A percentile compares a stretch with the other conserved stretches of the same genome.
phyloP scores from a whole-genome alignment of 805 yeast species.

The Kuraishia ogatae region DNA sequence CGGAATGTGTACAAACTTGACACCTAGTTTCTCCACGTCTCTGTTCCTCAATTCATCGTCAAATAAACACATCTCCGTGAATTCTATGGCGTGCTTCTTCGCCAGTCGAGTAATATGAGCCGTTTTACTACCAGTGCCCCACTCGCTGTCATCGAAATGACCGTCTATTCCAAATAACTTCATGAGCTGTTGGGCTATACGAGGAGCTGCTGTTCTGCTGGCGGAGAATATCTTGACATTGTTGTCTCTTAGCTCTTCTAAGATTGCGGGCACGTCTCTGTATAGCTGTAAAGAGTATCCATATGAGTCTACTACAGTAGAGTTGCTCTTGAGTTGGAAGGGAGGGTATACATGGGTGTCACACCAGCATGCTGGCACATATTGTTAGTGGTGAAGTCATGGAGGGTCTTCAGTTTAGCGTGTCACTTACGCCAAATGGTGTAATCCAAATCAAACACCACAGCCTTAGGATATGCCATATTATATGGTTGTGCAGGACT shows the following conservation, averaged over 20 bases:
- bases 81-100: slow-evolving; percentile 35
- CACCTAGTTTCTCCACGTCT: slow-evolving; percentile 68
- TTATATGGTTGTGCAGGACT: background rate
- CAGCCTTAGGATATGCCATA: slow-evolving; percentile 35
- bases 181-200: slow-evolving; percentile 61
- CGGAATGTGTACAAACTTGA: slow-evolving; percentile 55
- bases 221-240: slow-evolving; percentile 57
- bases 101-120: slow-evolving; percentile 46
- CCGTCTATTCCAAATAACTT: slow-evolving; percentile 41
- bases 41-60: slow-evolving; percentile 76
- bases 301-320: slow-evolving; percentile 37
- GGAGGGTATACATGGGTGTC: slow-evolving; percentile 65
- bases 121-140: slow-evolving; percentile 60
- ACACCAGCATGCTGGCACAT: slow-evolving; percentile 51
- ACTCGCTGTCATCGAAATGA: slow-evolving; percentile 52
- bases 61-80: slow-evolving; percentile 44
- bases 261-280: slow-evolving; percentile 58
- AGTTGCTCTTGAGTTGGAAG: slow-evolving; percentile 21
- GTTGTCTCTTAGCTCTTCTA: slow-evolving; percentile 39
- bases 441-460: slow-evolving; percentile 70
- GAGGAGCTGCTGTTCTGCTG: slow-evolving; percentile 71
- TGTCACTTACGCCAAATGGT: slow-evolving; percentile 60
- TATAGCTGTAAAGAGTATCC: slow-evolving; percentile 54
- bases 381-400: background rate
- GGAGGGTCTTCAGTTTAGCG: slow-evolving; percentile 6